These are phyloP conservation scores for Spinellus fusiger DNA, from an alignment of 192 early-diverging fungal genomes.

Conservation along the genomic window DNA sequence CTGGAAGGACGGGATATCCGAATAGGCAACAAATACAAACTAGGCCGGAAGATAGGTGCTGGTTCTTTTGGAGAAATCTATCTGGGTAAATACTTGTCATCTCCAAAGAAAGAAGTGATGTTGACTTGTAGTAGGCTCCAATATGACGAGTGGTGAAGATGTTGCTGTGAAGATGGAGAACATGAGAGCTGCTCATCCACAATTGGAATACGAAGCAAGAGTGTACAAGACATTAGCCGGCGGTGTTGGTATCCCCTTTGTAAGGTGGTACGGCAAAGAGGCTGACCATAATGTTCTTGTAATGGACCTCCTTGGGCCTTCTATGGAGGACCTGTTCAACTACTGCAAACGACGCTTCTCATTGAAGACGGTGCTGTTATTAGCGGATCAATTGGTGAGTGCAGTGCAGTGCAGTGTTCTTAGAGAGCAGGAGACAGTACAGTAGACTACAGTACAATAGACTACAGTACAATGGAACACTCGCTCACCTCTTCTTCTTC, in stretches of 20 bases:
- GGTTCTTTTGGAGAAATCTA: constrained; percentile 98
- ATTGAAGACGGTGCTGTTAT: constrained; percentile 78
- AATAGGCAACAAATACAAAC: constrained; percentile 89
- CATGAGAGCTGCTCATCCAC: constrained; percentile 92
- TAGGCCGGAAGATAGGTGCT: constrained; percentile 93
- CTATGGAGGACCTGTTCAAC: constrained; percentile 87
- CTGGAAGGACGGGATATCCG: constrained; percentile 51
- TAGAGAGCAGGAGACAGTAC: neutral
- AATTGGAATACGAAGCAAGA: constrained; percentile 94
- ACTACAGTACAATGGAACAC: neutral
- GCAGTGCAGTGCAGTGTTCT: neutral
- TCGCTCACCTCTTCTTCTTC: constrained; percentile 11
- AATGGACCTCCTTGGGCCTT: constrained; percentile 84
- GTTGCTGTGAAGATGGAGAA: constrained; percentile 96
- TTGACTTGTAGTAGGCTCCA: constrained; percentile 52
- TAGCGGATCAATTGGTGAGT: constrained; percentile 82
- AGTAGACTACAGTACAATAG: no score
- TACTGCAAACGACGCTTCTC: constrained; percentile 88
- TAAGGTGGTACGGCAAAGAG: constrained; percentile 80
- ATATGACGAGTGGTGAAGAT: constrained; percentile 88
- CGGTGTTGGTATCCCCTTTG: constrained; percentile 86
- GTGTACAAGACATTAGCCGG: constrained; percentile 95
- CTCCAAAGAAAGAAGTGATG: neutral
- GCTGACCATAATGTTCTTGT: constrained; percentile 81
- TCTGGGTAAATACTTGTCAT: constrained; percentile 54